Conservation (phyloP, 148 eudicot species). For the Heliamphora exappendiculata region DNA sequence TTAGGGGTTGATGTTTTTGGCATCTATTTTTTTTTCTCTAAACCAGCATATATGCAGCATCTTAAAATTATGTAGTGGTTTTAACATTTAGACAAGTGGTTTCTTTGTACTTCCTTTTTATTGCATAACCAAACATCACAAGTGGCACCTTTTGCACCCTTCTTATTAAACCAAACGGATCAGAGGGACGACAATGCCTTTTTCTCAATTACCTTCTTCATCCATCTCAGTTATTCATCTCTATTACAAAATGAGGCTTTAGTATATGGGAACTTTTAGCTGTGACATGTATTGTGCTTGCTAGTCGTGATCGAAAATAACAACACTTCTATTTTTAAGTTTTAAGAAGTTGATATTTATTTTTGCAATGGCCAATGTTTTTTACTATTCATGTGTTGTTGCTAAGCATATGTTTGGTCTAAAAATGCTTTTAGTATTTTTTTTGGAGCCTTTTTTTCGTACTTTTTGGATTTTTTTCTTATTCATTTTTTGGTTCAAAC, state of each 20-base stretch:
- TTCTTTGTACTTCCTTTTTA: not conserved
- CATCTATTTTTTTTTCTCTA: too few species aligned
- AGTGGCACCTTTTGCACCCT: not conserved
- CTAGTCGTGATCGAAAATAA: not conserved
- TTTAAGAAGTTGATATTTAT: too few species aligned
- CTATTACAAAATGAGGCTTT: not conserved
- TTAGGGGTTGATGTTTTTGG: too few species aligned
- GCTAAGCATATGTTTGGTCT: too few species aligned
- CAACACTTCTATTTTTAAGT: not conserved
- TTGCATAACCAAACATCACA: not conserved
- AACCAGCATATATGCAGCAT: not conserved
- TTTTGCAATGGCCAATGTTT: not conserved
- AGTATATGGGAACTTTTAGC: not conserved
- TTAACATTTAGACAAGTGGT: not conserved
- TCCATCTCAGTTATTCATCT: not conserved
- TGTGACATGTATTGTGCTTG: not conserved
- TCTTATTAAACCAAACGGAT: not conserved
- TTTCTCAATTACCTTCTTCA: not conserved
- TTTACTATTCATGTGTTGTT: too few species aligned
- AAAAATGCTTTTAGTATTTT: too few species aligned
- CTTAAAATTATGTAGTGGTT: not conserved
- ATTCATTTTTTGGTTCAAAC: too few species aligned
- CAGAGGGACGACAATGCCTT: not conserved
- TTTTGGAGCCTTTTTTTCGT: not conserved
- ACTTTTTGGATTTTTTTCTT: not conserved